A percentile compares a stretch with the other conserved stretches of the same genome.
These are phyloP conservation scores for Drechslerella stenobrocha DNA, from an alignment of 2,329 filamentous ascomycete genomes.

Conservation along the genomic window DNA sequence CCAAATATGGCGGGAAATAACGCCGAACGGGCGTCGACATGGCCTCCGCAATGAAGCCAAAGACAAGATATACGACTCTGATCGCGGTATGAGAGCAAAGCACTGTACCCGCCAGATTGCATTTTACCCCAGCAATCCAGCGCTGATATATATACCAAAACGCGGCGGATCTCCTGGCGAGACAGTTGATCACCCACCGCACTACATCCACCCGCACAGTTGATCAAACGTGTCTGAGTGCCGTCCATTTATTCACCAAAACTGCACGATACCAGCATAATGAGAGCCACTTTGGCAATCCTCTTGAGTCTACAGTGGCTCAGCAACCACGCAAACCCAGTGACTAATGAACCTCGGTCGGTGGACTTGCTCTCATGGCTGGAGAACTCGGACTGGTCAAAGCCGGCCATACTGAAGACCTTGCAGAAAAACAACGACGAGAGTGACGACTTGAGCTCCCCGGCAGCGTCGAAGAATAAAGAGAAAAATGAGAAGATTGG, in stretches of 20 bases:
- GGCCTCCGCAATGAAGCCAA: background rate
- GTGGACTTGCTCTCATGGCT: conserved; percentile 41
- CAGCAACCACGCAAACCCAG: conserved; percentile 26
- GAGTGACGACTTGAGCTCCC: background rate
- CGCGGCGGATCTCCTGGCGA: conserved; percentile 23
- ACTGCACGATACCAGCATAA: conserved; percentile 3
- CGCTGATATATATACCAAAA: conserved; percentile 36
- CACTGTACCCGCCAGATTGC: conserved; percentile 11
- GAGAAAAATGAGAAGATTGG: conserved; percentile 18
- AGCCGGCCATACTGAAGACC: conserved; percentile 15
- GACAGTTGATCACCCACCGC: conserved; percentile 34
- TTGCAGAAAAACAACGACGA: background rate
- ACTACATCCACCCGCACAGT: conserved; percentile 20
- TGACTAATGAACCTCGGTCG: conserved; percentile 34
- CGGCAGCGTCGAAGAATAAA: no score
- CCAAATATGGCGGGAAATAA: conserved; percentile 5
- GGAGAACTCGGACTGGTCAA: conserved; percentile 39
- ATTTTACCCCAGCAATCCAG: conserved; percentile 5
- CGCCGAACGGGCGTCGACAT: background rate
- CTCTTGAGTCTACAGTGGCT: conserved; percentile 33
- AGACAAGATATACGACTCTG: conserved; percentile 16
- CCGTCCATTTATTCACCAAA: background rate
- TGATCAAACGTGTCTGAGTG: conserved; percentile 32
- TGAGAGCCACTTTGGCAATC: conserved; percentile 28
- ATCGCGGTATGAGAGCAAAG: conserved; percentile 41